These are phyloP conservation scores for Pythium vanterpoolii DNA, from an alignment of 352 stramenopile genomes.

Conservation along the genomic window DNA sequence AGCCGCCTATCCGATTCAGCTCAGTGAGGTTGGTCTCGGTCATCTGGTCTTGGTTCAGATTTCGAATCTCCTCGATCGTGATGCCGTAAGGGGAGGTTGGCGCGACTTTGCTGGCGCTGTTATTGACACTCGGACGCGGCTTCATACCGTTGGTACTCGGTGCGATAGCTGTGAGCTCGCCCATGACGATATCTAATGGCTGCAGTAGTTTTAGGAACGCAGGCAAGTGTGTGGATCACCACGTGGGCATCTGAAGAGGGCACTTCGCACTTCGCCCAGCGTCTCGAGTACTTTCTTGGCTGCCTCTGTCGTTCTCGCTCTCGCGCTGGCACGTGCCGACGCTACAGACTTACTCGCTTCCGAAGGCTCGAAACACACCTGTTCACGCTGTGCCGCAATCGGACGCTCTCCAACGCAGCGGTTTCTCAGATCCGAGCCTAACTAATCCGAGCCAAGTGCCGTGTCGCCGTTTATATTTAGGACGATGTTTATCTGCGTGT, in stretches of 20 bases:
- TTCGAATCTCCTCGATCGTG: constrained; percentile 59
- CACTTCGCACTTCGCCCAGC: neutral
- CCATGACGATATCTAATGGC: constrained; percentile 11
- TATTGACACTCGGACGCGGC: constrained; percentile 20
- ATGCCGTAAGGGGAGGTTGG: constrained; percentile 69
- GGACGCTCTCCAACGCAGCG: constrained; percentile 10
- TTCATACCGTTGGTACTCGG: constrained; percentile 25
- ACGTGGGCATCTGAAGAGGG: neutral
- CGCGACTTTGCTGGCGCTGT: constrained; percentile 57
- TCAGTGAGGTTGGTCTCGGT: constrained; percentile 67
- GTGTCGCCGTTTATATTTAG: constrained; percentile 1
- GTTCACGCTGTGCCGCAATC: too few species aligned
- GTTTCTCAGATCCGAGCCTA: constrained; percentile 19
- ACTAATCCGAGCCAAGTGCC: constrained; percentile 2
- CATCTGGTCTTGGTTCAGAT: constrained; percentile 81
- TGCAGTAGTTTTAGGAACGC: neutral
- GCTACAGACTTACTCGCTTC: neutral
- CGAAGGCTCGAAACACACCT: neutral
- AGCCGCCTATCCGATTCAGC: constrained; percentile 56
- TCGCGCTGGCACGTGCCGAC: neutral
- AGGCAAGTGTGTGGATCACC: neutral
- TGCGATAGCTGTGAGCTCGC: constrained; percentile 50
- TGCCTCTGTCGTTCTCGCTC: neutral
- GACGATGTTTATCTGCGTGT: neutral
- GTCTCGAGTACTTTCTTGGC: neutral